Evolutionary conservation across 768 basidiomycete genomes (phyloP), one percentile per base, ranked within the genome.

Genomic region (Rickenella mellea): DNA sequence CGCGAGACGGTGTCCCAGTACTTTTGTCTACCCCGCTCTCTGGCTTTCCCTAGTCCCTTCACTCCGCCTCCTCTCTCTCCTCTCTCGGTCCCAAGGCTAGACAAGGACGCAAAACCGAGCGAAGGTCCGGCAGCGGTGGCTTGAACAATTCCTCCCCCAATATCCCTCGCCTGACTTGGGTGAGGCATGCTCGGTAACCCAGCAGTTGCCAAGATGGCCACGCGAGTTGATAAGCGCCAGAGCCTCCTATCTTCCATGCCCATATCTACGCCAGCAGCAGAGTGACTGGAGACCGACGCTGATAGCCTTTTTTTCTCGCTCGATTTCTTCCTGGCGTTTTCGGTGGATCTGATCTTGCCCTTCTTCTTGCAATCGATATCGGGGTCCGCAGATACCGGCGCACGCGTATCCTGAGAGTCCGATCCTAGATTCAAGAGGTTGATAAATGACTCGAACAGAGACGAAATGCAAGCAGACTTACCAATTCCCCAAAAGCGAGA

Each of bases 361-460:
- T 39, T 82, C 75, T 63, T 90, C 88, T 55, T 90, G 87, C 88
- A 84, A 88, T 48, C 81, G 71, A 52, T 79, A 76, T 11, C 84
- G 76, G 8, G 88, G 88, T 32, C 88, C 88, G 57, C 85, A 87
- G 12, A 90, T 56, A n/a, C 88, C 86, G 39, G 77, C 87, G 36
- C 82, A 83, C 44, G 76, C 75, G 44, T 85, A 73, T 32, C 79
- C 83, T 36, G 83, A 85, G 50, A 85, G 62, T 36, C 81, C 83
- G 39, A 85, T 57, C 75, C 85, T 86, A 50, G 11, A 41, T 30
- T 26, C 27, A 40, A 20, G 28, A 44, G 45, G 4, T 12, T 4
- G 27, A n/a, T n/a, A n/a, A n/a, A 12, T n/a, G 6, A 43, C 6
- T 15, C 11, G 27, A 30, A 11, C 19, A 28, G 22, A 40, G 39